Base-by-base conservation (phyloP, 805 yeast genomes). In the Cyberlindnera nakhonratchasimensis region DNA sequence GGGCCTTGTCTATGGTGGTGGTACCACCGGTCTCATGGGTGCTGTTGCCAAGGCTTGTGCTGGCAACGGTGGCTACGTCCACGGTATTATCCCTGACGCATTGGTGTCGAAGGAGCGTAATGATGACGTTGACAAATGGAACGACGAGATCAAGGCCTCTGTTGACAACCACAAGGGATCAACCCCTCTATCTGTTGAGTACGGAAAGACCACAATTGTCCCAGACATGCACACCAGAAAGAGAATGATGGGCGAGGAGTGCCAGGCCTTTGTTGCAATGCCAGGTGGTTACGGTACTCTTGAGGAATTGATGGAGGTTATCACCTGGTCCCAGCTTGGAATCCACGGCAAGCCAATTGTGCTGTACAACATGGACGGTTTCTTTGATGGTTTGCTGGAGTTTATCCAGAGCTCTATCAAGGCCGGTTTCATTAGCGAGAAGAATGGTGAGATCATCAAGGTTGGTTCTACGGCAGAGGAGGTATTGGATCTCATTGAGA, bases 281-380 rank as follows among this genome's bases (percentile, higher is more conserved):
- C 96, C 96, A 12, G 96, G 96, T 48, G 96, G 96, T 3, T 87
- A 80, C 60, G 96, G 96, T 38, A 87, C 95, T 7, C 65, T 86
- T 58, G 96, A 88, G 64, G 96, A 88, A 65, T 70, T 88, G 48
- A 80, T 87, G 82, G 96, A 88, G 67, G 83, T 86, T 42, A 83
- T 84, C 45, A 88, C 96, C 4, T 88, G 96, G 96, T 79, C 80
- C 37, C 96, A 88, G 69, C 71, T 88, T 54, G 93, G 90, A 25
- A 87, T 88, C 51, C 96, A 88, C 63, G 67, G 71, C 48, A 83
- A 83, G 62, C 96, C 96, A 22, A 79, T 88, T 54, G 81, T 88
- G 13, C 58, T 88, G 31, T 80, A 80, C 65, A 88, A 88, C 64
- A 72, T 82, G 41, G 72, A 83, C 63, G 96, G 96, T 0, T 88